phyloP scores from a whole-genome alignment of 768 basidiomycete genomes.

The Sporobolomyces roseus region DNA sequence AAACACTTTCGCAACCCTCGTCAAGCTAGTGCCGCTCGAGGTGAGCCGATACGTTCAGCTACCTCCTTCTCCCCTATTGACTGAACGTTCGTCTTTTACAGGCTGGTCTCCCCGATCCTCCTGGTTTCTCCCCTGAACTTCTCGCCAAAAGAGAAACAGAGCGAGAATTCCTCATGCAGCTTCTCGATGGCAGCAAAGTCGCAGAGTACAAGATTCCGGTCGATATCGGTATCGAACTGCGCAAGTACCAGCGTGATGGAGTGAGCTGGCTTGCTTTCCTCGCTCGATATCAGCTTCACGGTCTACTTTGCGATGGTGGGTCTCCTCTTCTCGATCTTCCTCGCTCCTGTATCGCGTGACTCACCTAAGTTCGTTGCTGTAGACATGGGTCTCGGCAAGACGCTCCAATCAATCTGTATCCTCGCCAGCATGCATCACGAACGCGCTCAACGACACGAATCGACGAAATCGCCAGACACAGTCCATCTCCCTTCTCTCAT shows the following conservation, averaged over 20 bases:
- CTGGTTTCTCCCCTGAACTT: slow-evolving; percentile 81
- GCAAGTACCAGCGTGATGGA: slow-evolving; percentile 97
- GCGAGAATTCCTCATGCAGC: slow-evolving; percentile 83
- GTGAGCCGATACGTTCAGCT: slow-evolving; percentile 51
- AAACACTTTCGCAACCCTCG: slow-evolving; percentile 92
- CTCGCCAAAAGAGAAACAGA: slow-evolving; percentile 80
- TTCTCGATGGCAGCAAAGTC: slow-evolving; percentile 91
- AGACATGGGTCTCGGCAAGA: slow-evolving; percentile 99
- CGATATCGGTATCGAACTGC: slow-evolving; percentile 82
- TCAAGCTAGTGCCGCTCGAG: slow-evolving; percentile 98
- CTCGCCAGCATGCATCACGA: slow-evolving; percentile 90
- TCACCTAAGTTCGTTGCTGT: background rate
- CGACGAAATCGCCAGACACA: slow-evolving; percentile 68
- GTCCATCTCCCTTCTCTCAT: slow-evolving; percentile 90
- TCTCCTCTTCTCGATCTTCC: background rate
- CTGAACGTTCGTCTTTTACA: slow-evolving; percentile 45
- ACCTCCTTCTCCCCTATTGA: background rate
- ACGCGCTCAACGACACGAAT: slow-evolving; percentile 64
- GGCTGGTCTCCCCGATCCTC: slow-evolving; percentile 96
- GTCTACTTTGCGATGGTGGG: slow-evolving; percentile 93
- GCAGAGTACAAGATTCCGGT: slow-evolving; percentile 83
- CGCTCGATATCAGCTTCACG: slow-evolving; percentile 94
- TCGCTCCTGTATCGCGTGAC: background rate
- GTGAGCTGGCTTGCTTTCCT: slow-evolving; percentile 99
- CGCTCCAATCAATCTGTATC: slow-evolving; percentile 94